Conservation (phyloP, 78 protist genomes). For the Planoprotostelium fungivorum region DNA sequence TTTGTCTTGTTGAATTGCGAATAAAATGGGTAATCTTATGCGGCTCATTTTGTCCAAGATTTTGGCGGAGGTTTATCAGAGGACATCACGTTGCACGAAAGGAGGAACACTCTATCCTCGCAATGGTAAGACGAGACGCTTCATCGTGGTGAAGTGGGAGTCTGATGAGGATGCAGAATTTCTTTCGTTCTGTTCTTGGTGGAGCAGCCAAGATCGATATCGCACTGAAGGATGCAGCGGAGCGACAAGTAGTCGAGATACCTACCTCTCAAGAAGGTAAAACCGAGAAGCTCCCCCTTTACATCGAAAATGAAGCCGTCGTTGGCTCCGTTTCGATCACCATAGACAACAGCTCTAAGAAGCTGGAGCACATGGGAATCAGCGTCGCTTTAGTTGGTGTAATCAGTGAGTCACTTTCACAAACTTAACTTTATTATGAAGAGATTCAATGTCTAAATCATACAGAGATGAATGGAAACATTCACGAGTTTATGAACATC, state of each 20-base stretch:
- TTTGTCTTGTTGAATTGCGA: too few species aligned
- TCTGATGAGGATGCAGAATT: neutral
- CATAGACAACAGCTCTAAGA: slow-evolving; percentile 34
- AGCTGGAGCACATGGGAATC: slow-evolving; percentile 87
- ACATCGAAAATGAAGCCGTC: slow-evolving; percentile 56
- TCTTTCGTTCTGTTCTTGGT: neutral
- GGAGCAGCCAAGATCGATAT: neutral
- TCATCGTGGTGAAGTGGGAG: neutral
- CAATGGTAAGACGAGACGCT: neutral
- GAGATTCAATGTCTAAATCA: neutral
- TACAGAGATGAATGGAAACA: slow-evolving; percentile 10
- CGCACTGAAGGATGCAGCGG: neutral
- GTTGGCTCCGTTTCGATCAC: slow-evolving; percentile 44
- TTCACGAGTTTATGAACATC: slow-evolving; percentile 75
- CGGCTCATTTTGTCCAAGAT: too few species aligned
- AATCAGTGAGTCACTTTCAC: slow-evolving; percentile 41
- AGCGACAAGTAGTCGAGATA: neutral
- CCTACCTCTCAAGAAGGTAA: slow-evolving; percentile 26
- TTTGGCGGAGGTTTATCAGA: too few species aligned
- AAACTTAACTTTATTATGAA: neutral
- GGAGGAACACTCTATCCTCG: too few species aligned
- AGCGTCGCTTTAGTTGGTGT: slow-evolving; percentile 88
- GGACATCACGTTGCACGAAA: too few species aligned
- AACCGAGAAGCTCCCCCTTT: slow-evolving; percentile 43
- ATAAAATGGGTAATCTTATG: too few species aligned